Base-by-base conservation (phyloP, 1,284 basidiomycete genomes). In the Rugosomyces carneus region DNA sequence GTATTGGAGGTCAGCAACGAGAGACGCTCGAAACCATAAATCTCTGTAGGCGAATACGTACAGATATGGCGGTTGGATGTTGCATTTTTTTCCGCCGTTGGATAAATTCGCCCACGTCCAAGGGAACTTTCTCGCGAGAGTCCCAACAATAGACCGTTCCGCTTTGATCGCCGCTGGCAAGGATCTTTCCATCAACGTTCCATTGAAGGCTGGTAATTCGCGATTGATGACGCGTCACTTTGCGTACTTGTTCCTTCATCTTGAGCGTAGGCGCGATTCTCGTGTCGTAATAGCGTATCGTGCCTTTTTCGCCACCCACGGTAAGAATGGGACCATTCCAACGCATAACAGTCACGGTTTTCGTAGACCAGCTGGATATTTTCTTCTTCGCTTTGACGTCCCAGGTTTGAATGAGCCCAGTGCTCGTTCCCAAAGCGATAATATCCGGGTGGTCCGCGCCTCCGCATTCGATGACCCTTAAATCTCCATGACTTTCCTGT, bases 121-220 rank as follows among this genome's bases (percentile, higher is more conserved):
- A 61, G 0, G 77, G 75, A 7, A 67, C 62, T 32, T 64, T 68
- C 36, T 67, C 64, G 27, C 74, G 66, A 11, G 63, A 55, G 55
- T 79, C 76, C 78, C 77, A 80, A 47, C 71, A 72, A 50, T 73
- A 68, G 0, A 80, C 70, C 1, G 63, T 64, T 0, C 78, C 78
- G 44, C 63, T 66, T 34, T 69, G 67, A 56, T 80, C 77, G 0
- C 74, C 78, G 53, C 73, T 78, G 6, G 77, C 77, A 6, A 78
- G 60, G 18, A 72, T 58, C 45, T 67, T 69, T 1, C 72, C 72
- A 32, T 75, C 69, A 6, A 62, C 58, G 49, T 73, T 75, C 76
- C 76, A 80, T 15, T 66, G 63, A 18, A 80, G 55, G 45, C 66
- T 64, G 4, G 67, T 66, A 37, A 81, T 73, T 26, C 61, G 57